Evolutionary conservation across 768 basidiomycete genomes (phyloP).

Genomic region (Phlebiopsis gigantea): DNA sequence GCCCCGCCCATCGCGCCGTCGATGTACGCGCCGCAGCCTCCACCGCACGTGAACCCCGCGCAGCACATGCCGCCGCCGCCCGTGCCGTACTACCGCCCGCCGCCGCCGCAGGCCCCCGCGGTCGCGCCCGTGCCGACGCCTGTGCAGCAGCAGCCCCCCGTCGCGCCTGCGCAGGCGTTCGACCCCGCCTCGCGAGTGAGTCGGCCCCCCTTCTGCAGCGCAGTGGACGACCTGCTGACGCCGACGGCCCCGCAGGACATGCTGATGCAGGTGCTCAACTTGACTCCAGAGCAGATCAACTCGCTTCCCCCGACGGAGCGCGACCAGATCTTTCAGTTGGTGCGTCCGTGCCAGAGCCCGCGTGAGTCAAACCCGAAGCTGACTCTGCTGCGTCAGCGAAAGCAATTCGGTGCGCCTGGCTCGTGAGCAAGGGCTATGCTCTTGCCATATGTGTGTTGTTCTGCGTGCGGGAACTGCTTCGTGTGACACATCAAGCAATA

Average conservation of each 20-base stretch:
- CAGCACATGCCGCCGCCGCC: slow-evolving; percentile 18
- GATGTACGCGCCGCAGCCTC: slow-evolving; percentile 22
- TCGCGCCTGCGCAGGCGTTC: slow-evolving; percentile 30
- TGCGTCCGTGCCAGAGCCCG: slow-evolving; percentile 26
- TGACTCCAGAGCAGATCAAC: slow-evolving; percentile 82
- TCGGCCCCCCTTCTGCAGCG: slow-evolving; percentile 1
- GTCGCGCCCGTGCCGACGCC: slow-evolving; percentile 2
- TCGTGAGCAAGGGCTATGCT: too few species aligned
- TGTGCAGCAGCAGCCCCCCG: slow-evolving; percentile 29
- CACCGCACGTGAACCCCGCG: slow-evolving; percentile 7
- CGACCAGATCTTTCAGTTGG: slow-evolving; percentile 75
- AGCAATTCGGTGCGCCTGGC: slow-evolving; percentile 5
- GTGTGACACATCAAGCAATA: background rate
- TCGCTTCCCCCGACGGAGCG: slow-evolving; percentile 74
- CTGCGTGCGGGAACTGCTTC: too few species aligned
- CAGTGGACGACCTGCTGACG: background rate
- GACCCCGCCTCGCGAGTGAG: slow-evolving; percentile 48
- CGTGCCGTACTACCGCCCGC: slow-evolving; percentile 18
- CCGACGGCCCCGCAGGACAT: slow-evolving; percentile 49
- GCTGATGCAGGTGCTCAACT: slow-evolving; percentile 78
- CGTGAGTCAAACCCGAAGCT: background rate
- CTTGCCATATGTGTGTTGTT: too few species aligned
- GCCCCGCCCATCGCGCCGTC: slow-evolving; percentile 15
- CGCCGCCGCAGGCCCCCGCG: slow-evolving; percentile 10
- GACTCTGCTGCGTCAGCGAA: background rate